phyloP scores from a whole-genome alignment of 2,329 filamentous ascomycete species.

The Trichoderma afroharzianum region DNA sequence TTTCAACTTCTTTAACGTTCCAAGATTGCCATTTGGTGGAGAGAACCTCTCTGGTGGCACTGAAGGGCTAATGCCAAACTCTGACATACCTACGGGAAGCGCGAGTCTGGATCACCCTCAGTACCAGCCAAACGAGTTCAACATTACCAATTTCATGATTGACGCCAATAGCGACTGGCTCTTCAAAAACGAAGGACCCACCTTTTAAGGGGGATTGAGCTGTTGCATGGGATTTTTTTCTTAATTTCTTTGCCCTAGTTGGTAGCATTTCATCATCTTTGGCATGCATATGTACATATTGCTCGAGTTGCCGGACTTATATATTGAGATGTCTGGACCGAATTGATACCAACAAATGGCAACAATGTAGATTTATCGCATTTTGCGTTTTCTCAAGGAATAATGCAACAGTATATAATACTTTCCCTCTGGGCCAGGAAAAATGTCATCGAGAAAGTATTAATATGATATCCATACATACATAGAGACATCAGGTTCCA shows the following conservation, averaged over 20 bases:
- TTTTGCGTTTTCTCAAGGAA: neutral
- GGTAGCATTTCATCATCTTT: neutral
- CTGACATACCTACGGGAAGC: slow-evolving; percentile 30
- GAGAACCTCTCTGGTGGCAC: slow-evolving; percentile 29
- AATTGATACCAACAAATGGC: neutral
- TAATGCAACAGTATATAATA: neutral
- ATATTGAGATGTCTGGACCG: neutral
- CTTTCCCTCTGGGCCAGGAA: neutral
- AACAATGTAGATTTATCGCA: neutral
- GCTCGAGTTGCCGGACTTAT: neutral
- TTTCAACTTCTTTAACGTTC: slow-evolving; percentile 93
- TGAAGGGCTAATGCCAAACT: slow-evolving; percentile 21
- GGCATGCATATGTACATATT: neutral
- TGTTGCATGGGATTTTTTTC: neutral
- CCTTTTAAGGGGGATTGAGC: slow-evolving; percentile 21
- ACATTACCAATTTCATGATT: slow-evolving; percentile 75
- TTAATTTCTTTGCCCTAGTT: neutral
- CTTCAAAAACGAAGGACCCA: slow-evolving; percentile 51
- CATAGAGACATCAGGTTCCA: neutral
- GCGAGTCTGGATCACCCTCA: slow-evolving; percentile 22
- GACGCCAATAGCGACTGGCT: slow-evolving; percentile 73
- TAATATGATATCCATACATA: neutral
- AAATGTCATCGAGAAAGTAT: neutral
- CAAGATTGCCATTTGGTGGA: slow-evolving; percentile 58
- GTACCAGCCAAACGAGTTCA: slow-evolving; percentile 58